Percentiles rank a stretch among this genome's conserved stretches.
Conservation (phyloP, 306 rosid genomes). For the Trifolium repens region DNA sequence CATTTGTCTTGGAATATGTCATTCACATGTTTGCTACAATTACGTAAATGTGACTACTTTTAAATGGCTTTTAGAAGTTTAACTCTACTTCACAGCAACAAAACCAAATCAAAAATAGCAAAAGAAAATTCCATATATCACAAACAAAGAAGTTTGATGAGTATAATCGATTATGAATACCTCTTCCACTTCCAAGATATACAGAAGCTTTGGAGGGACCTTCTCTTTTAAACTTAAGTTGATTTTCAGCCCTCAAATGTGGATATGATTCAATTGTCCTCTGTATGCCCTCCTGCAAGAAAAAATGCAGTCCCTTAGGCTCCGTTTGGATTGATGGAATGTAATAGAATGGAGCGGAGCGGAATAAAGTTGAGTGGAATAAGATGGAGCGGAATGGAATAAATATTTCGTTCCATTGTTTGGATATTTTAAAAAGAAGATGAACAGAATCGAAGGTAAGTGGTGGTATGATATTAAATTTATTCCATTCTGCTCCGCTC, state of each 20-base stretch:
- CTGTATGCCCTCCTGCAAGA: slow-evolving; percentile 82
- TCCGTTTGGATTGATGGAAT: too few species aligned
- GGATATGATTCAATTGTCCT: slow-evolving; percentile 84
- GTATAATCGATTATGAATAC: slow-evolving; percentile 49
- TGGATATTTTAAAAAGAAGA: too few species aligned
- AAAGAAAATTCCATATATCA: slow-evolving; percentile 15
- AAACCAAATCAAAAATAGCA: slow-evolving; percentile 7
- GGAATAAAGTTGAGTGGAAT: too few species aligned
- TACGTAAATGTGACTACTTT: background rate
- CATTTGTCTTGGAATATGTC: slow-evolving; percentile 9
- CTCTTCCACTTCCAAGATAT: slow-evolving; percentile 85
- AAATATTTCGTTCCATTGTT: too few species aligned
- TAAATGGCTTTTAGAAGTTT: background rate
- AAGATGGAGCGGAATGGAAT: too few species aligned
- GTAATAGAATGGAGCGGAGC: too few species aligned
- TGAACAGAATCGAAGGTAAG: too few species aligned
- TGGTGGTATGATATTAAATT: too few species aligned
- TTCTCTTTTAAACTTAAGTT: slow-evolving; percentile 58
- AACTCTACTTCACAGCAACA: slow-evolving; percentile 14
- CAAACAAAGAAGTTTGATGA: slow-evolving; percentile 17
- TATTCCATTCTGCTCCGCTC: too few species aligned
- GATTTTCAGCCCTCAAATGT: slow-evolving; percentile 77
- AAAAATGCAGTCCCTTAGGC: slow-evolving; percentile 36
- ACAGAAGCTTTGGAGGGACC: slow-evolving; percentile 85
- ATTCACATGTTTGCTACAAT: slow-evolving; percentile 13